Conservation (phyloP, 768 basidiomycete genomes). For the Cytidiella melzeri region DNA sequence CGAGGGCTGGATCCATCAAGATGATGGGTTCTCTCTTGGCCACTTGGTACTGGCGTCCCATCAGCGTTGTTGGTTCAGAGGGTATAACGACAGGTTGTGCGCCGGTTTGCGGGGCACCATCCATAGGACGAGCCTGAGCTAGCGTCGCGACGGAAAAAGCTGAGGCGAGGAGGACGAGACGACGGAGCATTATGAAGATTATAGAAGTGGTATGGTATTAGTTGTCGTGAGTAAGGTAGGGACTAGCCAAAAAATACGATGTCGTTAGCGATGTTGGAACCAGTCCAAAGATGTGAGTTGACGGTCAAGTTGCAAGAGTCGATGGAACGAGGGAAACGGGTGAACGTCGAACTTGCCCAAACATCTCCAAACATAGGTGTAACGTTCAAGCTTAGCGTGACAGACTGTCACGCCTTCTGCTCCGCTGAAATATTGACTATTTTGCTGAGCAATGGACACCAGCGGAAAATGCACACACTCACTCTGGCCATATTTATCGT, state of each 20-base stretch:
- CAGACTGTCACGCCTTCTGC: not conserved
- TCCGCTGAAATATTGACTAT: not conserved
- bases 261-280: not conserved
- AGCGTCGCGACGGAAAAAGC: not conserved
- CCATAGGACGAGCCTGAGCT: constrained; percentile 4
- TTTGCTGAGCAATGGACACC: not conserved
- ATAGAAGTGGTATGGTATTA: not conserved
- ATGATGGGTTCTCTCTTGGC: constrained; percentile 10
- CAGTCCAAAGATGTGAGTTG: constrained; percentile 1
- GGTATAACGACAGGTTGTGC: not conserved
- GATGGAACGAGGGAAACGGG: not conserved
- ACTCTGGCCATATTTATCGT: not conserved
- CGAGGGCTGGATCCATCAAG: constrained; percentile 2
- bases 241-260: constrained; percentile 2
- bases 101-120: not conserved
- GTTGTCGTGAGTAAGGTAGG: not conserved
- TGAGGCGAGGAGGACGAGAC: constrained; percentile 4
- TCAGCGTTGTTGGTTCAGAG: constrained; percentile 16
- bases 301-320: not conserved
- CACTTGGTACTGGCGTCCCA: constrained; percentile 19
- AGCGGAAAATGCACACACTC: not conserved
- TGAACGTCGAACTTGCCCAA: no score
- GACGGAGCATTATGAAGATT: constrained; percentile 3
- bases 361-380: no score
- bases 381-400: not conserved